Evolutionary conservation across 257 asterid genomes (phyloP).

Genomic region (Solanum chaucha): DNA sequence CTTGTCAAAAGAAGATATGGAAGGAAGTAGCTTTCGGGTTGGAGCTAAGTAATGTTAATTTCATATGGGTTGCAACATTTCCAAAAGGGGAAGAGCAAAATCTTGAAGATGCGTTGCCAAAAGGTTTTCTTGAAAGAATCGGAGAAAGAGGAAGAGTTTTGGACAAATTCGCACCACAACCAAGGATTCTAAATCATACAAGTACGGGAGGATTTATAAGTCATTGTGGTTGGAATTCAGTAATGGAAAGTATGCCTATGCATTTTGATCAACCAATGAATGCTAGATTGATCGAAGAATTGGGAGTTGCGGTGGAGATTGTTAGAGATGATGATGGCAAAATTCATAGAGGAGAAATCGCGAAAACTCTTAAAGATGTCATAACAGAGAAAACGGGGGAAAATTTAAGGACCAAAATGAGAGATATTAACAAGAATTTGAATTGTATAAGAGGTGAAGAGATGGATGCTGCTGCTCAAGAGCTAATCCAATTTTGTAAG

Average conservation of each 20-base stretch:
- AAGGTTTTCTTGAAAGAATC: not conserved
- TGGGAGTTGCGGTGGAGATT: not conserved
- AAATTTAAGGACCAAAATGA: not conserved
- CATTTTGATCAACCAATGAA: not conserved
- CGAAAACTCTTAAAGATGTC: not conserved
- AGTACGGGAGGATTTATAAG: not conserved
- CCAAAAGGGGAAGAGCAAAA: not conserved
- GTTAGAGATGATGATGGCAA: not conserved
- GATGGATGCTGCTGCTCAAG: not conserved
- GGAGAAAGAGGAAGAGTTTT: not conserved
- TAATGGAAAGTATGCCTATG: not conserved
- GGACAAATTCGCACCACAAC: not conserved
- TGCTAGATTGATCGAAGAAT: not conserved
- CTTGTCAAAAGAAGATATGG: not conserved
- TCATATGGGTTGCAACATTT: not conserved
- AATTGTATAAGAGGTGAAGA: not conserved
- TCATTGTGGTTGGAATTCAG: not conserved
- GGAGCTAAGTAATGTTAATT: not conserved
- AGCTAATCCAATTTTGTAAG: conserved; percentile 6
- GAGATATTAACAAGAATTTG: not conserved
- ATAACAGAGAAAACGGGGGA: not conserved
- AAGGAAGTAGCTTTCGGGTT: not conserved
- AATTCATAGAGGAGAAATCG: not conserved
- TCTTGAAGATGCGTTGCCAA: not conserved
- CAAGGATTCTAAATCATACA: not conserved